Conservation (phyloP, 2,329 filamentous ascomycete species). For the Scedosporium minutisporum region DNA sequence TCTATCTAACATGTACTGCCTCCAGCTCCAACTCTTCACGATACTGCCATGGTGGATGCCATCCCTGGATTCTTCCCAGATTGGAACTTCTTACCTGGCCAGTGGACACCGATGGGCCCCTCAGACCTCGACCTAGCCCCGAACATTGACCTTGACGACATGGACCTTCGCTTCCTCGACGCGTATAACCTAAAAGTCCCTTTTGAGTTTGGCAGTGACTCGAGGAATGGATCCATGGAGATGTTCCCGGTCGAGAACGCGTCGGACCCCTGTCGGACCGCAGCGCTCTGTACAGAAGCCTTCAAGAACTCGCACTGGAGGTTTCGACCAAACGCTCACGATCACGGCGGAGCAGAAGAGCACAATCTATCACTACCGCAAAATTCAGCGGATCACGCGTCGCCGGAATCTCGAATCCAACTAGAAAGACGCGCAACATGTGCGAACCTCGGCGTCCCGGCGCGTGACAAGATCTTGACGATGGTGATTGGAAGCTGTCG, state of each 20-base stretch:
- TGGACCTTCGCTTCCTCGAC: slow-evolving; percentile 22
- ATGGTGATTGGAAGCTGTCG: slow-evolving; percentile 52
- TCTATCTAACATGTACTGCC: not conserved
- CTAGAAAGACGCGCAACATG: slow-evolving; percentile 13
- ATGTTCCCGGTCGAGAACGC: not conserved
- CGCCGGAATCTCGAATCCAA: slow-evolving; percentile 15
- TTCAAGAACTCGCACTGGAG: slow-evolving; percentile 19
- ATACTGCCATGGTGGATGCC: not conserved
- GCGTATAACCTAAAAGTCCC: slow-evolving; percentile 20
- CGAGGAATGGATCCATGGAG: slow-evolving; percentile 3
- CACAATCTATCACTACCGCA: slow-evolving; percentile 19
- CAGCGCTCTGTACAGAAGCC: slow-evolving; percentile 14
- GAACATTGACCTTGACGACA: slow-evolving; percentile 18
- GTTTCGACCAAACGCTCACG: slow-evolving; percentile 20
- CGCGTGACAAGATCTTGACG: slow-evolving; percentile 20
- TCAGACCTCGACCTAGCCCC: slow-evolving; percentile 3
- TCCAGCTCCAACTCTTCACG: not conserved
- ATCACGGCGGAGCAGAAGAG: slow-evolving; percentile 20
- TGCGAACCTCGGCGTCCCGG: slow-evolving; percentile 11
- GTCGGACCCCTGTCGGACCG: slow-evolving; percentile 10
- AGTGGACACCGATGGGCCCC: slow-evolving; percentile 2
- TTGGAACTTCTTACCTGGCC: slow-evolving; percentile 14
- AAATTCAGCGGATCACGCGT: slow-evolving; percentile 11
- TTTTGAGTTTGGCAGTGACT: slow-evolving; percentile 16
- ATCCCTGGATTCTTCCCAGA: slow-evolving; percentile 8